Conservation (phyloP, 2,329 filamentous ascomycete genomes). For the Fusarium sp. region DNA sequence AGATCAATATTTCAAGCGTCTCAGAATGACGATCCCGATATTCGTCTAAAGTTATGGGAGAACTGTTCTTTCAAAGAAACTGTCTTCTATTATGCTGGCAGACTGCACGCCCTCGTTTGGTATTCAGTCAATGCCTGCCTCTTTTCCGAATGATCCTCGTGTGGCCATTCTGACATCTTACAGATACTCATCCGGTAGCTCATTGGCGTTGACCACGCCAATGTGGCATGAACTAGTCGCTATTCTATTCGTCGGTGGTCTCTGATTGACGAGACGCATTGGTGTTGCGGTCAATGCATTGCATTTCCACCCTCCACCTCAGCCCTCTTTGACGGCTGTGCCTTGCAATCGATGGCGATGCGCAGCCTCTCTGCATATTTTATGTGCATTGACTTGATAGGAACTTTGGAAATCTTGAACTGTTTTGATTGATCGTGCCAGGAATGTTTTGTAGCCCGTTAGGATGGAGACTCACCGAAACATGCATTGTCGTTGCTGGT, state of each 20-base stretch:
- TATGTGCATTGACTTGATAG: neutral
- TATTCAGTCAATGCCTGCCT: slow-evolving; percentile 5
- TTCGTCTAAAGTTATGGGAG: neutral
- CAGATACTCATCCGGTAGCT: slow-evolving; percentile 1
- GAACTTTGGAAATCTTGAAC: neutral
- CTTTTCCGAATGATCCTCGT: slow-evolving; percentile 24
- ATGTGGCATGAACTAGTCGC: neutral
- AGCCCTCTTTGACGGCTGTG: slow-evolving; percentile 43
- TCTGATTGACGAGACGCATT: slow-evolving; percentile 11
- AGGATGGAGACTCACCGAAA: neutral
- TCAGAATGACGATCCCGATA: neutral
- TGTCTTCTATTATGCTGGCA: neutral
- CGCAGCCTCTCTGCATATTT: slow-evolving; percentile 33
- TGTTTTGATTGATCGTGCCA: neutral
- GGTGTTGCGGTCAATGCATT: slow-evolving; percentile 31
- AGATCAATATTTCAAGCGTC: neutral
- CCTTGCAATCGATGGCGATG: slow-evolving; percentile 37
- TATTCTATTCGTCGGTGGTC: slow-evolving; percentile 10
- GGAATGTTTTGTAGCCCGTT: neutral
- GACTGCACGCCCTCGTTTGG: neutral
- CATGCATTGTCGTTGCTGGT: neutral
- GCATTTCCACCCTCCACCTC: slow-evolving; percentile 42
- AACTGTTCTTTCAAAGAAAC: neutral
- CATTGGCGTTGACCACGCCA: slow-evolving; percentile 4
- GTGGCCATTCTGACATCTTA: slow-evolving; percentile 8